Conservation (phyloP, 2,329 filamentous ascomycete genomes). For the Diaporthe sp. region DNA sequence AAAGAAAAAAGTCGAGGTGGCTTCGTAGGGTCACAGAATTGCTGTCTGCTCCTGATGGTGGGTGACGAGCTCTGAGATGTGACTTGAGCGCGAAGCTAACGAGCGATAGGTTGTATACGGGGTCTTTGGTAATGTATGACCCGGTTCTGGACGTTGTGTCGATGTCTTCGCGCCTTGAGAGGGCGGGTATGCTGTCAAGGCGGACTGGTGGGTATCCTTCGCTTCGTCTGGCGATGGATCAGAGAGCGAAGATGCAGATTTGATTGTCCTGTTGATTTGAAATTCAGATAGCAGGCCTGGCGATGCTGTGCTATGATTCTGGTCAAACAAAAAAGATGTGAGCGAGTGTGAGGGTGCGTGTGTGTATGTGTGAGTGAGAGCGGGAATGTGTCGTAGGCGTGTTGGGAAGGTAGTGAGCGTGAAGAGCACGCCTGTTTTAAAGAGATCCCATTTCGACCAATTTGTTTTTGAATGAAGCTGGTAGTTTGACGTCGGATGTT, state of each 20-base stretch:
- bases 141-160: too few species aligned
- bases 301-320: too few species aligned
- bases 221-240: not conserved
- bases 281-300: not conserved
- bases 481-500: not conserved
- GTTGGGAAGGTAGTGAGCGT: not conserved
- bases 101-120: not conserved
- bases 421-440: not conserved
- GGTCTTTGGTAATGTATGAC: not conserved
- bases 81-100: not conserved
- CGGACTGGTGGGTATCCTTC: too few species aligned
- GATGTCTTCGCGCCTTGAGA: not conserved
- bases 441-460: not conserved
- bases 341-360: not conserved
- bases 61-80: not conserved
- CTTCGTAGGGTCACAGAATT: not conserved
- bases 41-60: not conserved
- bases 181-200: not conserved
- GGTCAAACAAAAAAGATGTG: not conserved
- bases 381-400: not conserved
- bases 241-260: not conserved
- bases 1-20: not conserved
- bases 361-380: not conserved
- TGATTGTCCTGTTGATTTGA: not conserved
- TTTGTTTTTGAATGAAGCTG: too few species aligned